Conservation (phyloP, 2,329 filamentous ascomycete genomes). For the Davidsoniella virescens region DNA sequence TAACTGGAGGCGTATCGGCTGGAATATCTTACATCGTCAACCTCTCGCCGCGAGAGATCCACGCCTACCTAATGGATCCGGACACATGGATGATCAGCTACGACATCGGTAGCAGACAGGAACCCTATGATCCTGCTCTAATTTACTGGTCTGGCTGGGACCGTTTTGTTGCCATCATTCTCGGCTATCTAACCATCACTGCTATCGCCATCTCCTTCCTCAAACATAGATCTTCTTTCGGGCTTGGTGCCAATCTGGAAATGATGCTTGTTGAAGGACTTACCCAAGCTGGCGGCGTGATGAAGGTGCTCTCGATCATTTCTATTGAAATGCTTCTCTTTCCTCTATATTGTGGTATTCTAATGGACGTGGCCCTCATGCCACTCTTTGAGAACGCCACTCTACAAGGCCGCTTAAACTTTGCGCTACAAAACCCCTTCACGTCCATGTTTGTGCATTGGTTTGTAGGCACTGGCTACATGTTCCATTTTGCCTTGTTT, state of each 20-base stretch:
- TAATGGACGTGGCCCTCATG: constrained; percentile 75
- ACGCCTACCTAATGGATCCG: constrained; percentile 26
- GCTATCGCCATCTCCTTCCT: constrained; percentile 65
- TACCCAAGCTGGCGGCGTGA: constrained; percentile 85
- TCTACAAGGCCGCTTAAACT: constrained; percentile 58
- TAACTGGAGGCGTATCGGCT: not conserved
- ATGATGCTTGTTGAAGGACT: constrained; percentile 66
- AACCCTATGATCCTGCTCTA: constrained; percentile 33
- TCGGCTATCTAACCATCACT: constrained; percentile 67
- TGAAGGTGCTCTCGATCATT: constrained; percentile 97
- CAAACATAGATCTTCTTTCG: constrained; percentile 38
- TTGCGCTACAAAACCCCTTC: constrained; percentile 62
- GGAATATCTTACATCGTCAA: not conserved
- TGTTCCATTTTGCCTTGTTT: constrained; percentile 98
- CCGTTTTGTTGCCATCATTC: constrained; percentile 53
- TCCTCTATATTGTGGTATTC: constrained; percentile 81
- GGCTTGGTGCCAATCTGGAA: constrained; percentile 48
- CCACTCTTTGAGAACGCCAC: constrained; percentile 77
- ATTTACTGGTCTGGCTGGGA: constrained; percentile 53
- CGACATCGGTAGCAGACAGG: constrained; percentile 24
- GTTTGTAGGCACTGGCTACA: constrained; percentile 97
- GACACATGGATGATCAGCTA: constrained; percentile 43
- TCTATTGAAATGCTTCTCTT: constrained; percentile 98
- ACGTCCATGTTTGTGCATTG: constrained; percentile 95
- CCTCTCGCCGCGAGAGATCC: constrained; percentile 8